phyloP scores from a whole-genome alignment of 805 yeast species.

The Kuraishia ogatae region DNA sequence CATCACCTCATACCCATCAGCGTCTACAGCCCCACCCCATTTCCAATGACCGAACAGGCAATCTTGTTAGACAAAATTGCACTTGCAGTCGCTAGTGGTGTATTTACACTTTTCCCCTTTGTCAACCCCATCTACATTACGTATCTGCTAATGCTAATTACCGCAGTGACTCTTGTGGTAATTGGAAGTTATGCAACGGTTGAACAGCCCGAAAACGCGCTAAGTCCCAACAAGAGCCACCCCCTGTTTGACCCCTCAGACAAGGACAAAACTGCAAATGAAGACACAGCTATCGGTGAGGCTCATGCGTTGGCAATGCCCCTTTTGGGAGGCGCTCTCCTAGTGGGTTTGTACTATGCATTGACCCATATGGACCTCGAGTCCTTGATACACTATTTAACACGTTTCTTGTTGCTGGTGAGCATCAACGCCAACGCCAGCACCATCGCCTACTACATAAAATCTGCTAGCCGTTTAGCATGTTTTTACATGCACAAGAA shows the following conservation, averaged over 20 bases:
- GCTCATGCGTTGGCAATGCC: conserved; percentile 34
- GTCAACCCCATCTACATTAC: conserved; percentile 11
- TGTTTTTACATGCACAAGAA: not conserved
- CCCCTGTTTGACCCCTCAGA: conserved; percentile 34
- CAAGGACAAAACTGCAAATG: conserved; percentile 18
- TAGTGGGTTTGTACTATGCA: conserved; percentile 29
- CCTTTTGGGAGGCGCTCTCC: conserved; percentile 28
- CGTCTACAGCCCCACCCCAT: not conserved
- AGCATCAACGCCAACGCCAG: conserved; percentile 24
- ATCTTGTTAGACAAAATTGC: not conserved
- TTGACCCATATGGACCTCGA: conserved; percentile 24
- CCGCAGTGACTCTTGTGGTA: conserved; percentile 20
- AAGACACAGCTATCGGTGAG: conserved; percentile 11
- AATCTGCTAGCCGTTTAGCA: not conserved
- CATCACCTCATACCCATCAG: too few species aligned
- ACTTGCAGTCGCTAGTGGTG: conserved; percentile 10
- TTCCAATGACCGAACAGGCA: not conserved
- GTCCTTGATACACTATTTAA: conserved; percentile 23
- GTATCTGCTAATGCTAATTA: conserved; percentile 8
- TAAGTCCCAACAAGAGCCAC: conserved; percentile 24
- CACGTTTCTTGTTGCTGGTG: conserved; percentile 24
- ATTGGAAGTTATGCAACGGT: conserved; percentile 28
- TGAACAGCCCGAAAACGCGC: conserved; percentile 20
- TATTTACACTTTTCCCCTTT: conserved; percentile 13
- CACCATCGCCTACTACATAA: not conserved